Evolutionary conservation across 2,329 filamentous ascomycete species (phyloP).

Genomic region (Aspergillus ibericus): DNA sequence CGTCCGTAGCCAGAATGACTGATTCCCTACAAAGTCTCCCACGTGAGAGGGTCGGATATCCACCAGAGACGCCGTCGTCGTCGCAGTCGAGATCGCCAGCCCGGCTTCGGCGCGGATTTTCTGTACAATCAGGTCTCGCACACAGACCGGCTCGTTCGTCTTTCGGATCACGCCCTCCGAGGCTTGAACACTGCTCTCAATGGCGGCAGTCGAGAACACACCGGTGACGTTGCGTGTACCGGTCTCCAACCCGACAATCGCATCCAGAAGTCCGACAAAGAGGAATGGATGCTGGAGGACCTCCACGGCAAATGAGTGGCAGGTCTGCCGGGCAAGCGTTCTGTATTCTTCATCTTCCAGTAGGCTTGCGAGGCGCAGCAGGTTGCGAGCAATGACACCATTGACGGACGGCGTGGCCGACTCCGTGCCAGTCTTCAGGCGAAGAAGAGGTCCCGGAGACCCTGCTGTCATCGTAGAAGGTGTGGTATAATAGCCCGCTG

Average conservation of each 20-base stretch:
- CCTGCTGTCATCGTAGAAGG: constrained; percentile 57
- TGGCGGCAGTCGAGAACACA: constrained; percentile 45
- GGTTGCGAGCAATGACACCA: constrained; percentile 78
- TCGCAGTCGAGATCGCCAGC: constrained; percentile 32
- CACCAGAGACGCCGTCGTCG: constrained; percentile 35
- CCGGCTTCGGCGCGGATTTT: constrained; percentile 38
- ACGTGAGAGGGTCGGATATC: constrained; percentile 37
- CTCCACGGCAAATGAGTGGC: constrained; percentile 85
- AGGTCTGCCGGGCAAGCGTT: constrained; percentile 67
- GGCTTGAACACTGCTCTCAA: constrained; percentile 6
- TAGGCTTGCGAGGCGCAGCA: constrained; percentile 75
- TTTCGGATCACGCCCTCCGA: constrained; percentile 19
- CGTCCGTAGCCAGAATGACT: constrained; percentile 40
- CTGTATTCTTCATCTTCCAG: constrained; percentile 66
- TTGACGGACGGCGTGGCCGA: constrained; percentile 88
- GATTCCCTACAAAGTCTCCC: constrained; percentile 35
- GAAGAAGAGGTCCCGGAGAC: constrained; percentile 63
- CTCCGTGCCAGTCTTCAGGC: constrained; percentile 94
- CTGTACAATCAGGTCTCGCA: constrained; percentile 30
- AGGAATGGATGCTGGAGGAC: constrained; percentile 91
- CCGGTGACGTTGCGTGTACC: constrained; percentile 65
- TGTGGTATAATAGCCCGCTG: constrained; percentile 45
- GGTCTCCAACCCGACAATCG: constrained; percentile 71
- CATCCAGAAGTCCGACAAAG: constrained; percentile 76
- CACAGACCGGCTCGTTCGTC: constrained; percentile 25